Conservation (phyloP, 1,284 basidiomycete species). For the Ustilago nuda region DNA sequence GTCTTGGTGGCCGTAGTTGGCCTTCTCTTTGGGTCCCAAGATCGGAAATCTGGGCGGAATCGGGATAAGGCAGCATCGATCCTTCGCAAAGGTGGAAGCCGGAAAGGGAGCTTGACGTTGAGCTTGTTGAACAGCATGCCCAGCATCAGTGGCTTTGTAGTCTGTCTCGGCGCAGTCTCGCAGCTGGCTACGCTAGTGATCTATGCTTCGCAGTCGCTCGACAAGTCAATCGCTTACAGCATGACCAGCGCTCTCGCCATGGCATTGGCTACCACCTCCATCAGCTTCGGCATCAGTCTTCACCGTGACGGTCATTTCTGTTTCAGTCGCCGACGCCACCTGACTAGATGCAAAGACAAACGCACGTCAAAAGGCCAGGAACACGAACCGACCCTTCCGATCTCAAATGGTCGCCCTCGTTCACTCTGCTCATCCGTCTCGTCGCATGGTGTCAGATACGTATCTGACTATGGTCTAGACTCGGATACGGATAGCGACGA, state of each 20-base stretch:
- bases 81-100: too few relatives aligned
- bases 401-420: not conserved
- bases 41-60: not conserved
- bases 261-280: not conserved
- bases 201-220: not conserved
- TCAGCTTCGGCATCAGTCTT: not conserved
- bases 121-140: conserved; percentile 3
- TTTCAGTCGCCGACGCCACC: not conserved
- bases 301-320: not conserved
- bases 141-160: not conserved
- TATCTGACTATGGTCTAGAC: conserved; percentile 27
- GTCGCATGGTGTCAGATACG: conserved; percentile 13
- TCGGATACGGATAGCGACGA: conserved; percentile 24
- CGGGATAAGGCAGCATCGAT: not conserved
- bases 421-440: conserved; percentile 9
- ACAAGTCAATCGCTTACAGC: not conserved
- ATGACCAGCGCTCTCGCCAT: not conserved
- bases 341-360: not conserved
- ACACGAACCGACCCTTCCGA: not conserved
- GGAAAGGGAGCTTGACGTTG: not conserved
- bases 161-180: conserved; percentile 10
- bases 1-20: conserved; percentile 12
- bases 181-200: conserved; percentile 1
- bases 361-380: not conserved
- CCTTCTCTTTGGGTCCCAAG: conserved; percentile 14